phyloP scores from a whole-genome alignment of 176 grass and related monocot genomes.

The bread wheat (Triticum aestivum) region IWGSC_CS_RefSeq_v2.1 NC_057809.1:580377845-580378344 shows the following conservation, averaged over 20 bases:
- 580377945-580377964: neutral
- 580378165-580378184: neutral
- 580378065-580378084: neutral
- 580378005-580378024: too few species aligned
- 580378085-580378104: neutral
- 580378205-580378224: neutral
- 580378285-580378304: slow-evolving; percentile 42
- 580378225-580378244: neutral
- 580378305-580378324: slow-evolving; percentile 31
- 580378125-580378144: neutral
- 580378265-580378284: neutral
- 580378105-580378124: neutral
- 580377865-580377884: neutral
- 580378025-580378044: too few species aligned
- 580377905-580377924: slow-evolving; percentile 40
- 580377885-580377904: slow-evolving; percentile 21
- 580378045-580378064: too few species aligned
- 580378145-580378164: neutral
- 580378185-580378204: neutral
- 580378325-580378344: slow-evolving; percentile 33
- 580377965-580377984: neutral
- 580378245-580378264: slow-evolving; percentile 1
- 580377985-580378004: too few species aligned
- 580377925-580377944: slow-evolving; percentile 28
- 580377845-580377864: slow-evolving; percentile 32